phyloP scores from a whole-genome alignment of 768 basidiomycete genomes.

The Xerocomellus intermedius region DNA sequence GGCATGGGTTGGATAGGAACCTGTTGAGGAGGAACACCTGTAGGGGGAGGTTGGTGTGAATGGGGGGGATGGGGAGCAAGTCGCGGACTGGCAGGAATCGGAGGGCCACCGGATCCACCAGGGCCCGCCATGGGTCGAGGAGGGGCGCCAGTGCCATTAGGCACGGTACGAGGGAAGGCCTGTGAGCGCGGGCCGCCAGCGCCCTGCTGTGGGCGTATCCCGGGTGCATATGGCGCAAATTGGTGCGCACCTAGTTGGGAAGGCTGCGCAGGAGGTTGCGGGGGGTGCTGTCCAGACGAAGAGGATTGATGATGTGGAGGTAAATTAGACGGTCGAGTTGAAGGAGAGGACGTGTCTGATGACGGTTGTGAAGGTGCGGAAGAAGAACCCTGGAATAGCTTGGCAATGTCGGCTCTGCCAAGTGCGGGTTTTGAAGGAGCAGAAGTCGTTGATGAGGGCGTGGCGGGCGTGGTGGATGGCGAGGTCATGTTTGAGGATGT shows the following conservation, averaged over 20 bases:
- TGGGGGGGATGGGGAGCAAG: constrained; percentile 48
- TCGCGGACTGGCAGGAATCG: constrained; percentile 62
- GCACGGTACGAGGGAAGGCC: constrained; percentile 57
- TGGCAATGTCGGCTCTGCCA: constrained; percentile 39
- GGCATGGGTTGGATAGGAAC: constrained; percentile 40
- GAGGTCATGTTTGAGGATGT: constrained; percentile 28
- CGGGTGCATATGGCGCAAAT: constrained; percentile 50
- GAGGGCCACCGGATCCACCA: constrained; percentile 54
- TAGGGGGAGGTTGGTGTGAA: constrained; percentile 54
- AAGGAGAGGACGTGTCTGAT: constrained; percentile 58
- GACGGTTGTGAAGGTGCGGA: constrained; percentile 46
- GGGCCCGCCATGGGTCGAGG: constrained; percentile 48
- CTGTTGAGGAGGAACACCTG: constrained; percentile 48
- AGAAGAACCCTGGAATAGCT: constrained; percentile 40
- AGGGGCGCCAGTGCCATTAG: constrained; percentile 52
- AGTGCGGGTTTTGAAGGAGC: constrained; percentile 33
- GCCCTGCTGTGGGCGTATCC: constrained; percentile 45
- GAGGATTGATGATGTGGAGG: constrained; percentile 45
- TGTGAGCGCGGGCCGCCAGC: constrained; percentile 65
- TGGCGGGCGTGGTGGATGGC: constrained; percentile 32
- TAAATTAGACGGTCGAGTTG: constrained; percentile 50
- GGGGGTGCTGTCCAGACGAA: constrained; percentile 36
- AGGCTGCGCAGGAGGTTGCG: constrained; percentile 37
- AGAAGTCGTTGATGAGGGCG: constrained; percentile 36
- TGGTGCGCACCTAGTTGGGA: constrained; percentile 45